These are phyloP conservation scores for Quercus engelmannii DNA, from an alignment of 306 rosid species.

Conservation along the genomic window DNA sequence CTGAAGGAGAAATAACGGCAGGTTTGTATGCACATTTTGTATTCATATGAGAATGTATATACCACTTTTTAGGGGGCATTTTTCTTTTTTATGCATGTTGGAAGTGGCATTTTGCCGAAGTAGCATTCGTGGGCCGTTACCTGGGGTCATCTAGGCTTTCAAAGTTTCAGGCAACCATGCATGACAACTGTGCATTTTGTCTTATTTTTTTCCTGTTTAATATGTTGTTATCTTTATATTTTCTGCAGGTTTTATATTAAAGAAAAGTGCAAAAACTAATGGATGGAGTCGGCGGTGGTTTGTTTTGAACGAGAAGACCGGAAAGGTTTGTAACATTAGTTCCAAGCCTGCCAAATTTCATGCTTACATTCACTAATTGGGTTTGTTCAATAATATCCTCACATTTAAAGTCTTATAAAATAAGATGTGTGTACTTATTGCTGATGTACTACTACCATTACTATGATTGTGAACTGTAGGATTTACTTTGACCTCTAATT, in stretches of 20 bases:
- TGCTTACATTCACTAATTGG: background rate
- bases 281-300: constrained; percentile 99
- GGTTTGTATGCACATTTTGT: constrained; percentile 43
- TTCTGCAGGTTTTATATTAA: constrained; percentile 68
- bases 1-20: constrained; percentile 98
- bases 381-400: background rate
- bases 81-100: background rate
- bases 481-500: constrained; percentile 15
- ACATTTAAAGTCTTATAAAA: background rate
- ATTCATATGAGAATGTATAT: background rate
- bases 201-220: too few species aligned
- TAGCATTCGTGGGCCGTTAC: background rate
- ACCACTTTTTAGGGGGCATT: background rate
- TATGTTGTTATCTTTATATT: constrained; percentile 1
- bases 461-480: constrained; percentile 9
- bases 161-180: background rate
- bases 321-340: constrained; percentile 64
- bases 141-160: too few species aligned
- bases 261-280: constrained; percentile 88
- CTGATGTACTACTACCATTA: background rate
- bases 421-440: background rate
- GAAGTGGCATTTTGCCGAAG: background rate
- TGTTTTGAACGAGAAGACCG: constrained; percentile 91
- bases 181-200: background rate
- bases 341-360: background rate